Conservation (phyloP, 495 filamentous ascomycete genomes). For the Neurospora intermedia region DNA sequence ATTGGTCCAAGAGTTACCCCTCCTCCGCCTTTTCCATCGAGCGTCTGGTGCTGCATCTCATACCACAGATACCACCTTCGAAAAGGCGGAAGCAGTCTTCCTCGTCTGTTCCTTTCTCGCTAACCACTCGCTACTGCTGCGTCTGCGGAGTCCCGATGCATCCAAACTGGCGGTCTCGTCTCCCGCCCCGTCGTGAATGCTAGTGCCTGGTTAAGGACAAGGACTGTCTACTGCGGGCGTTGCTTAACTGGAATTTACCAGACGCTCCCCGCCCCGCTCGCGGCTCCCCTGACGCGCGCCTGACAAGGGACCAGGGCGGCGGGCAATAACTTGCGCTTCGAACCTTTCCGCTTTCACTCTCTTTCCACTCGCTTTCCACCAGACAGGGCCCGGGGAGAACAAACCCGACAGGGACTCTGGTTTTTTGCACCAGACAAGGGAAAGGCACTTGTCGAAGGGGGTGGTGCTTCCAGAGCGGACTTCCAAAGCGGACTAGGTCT, state of each 20-base stretch:
- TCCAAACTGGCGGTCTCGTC: slow-evolving; percentile 18
- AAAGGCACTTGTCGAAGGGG: not conserved
- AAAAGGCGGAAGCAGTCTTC: not conserved
- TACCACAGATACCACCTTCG: not conserved
- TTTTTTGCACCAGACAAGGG: not conserved
- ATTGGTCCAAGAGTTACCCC: not conserved
- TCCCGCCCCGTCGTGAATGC: slow-evolving; percentile 17
- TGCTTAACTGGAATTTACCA: not conserved
- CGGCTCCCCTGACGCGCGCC: not conserved
- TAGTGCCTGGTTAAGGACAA: slow-evolving; percentile 2
- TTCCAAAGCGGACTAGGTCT: not conserved
- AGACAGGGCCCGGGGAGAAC: not conserved
- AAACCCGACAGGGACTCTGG: not conserved
- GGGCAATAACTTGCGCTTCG: not conserved
- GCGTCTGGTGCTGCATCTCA: not conserved
- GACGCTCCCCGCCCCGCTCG: not conserved
- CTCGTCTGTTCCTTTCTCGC: not conserved
- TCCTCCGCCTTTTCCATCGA: slow-evolving; percentile 1
- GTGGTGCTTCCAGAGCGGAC: not conserved
- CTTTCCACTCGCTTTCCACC: not conserved
- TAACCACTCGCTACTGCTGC: slow-evolving; percentile 1
- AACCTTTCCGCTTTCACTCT: not conserved
- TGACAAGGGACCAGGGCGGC: not conserved
- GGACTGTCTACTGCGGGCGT: not conserved
- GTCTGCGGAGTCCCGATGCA: slow-evolving; percentile 8